phyloP scores from a whole-genome alignment of 2,329 filamentous ascomycete species.

The Pestalotiopsis sp. region DNA sequence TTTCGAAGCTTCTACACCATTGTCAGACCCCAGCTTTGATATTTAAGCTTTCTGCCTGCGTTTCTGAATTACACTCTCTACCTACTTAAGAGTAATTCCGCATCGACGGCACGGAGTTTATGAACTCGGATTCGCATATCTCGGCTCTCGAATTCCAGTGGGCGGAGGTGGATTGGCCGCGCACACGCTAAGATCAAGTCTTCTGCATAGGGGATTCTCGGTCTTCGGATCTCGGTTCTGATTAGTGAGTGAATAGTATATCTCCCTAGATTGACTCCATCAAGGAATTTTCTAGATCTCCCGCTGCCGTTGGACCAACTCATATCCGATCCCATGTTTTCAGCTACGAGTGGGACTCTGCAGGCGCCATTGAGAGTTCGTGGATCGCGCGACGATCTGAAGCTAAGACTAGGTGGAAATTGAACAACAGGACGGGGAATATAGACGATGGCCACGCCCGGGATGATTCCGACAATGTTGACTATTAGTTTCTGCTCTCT shows the following conservation, averaged over 20 bases:
- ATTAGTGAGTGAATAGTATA: neutral
- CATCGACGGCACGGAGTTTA: no score
- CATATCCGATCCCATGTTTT: neutral
- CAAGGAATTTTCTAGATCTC: neutral
- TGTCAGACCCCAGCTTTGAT: no score
- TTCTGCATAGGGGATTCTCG: neutral
- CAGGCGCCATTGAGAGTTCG: neutral
- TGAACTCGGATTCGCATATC: no score
- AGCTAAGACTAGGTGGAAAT: neutral
- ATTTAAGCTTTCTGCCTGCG: no score
- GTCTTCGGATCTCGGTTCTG: neutral
- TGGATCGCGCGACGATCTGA: neutral
- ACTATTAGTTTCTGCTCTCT: neutral
- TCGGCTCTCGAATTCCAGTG: no score
- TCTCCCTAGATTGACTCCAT: neutral
- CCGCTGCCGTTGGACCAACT: neutral
- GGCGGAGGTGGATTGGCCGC: no score
- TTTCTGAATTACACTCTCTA: no score
- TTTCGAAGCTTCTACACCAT: no score
- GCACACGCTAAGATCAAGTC: no score
- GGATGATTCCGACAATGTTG: neutral
- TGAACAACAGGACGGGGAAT: neutral
- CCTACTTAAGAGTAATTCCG: no score
- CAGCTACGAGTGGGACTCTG: neutral
- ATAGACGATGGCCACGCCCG: neutral